A percentile compares a stretch with the other conserved stretches of the same genome.
Evolutionary conservation across 441 rosid species (phyloP).

Genomic region (Daphne laureola): DNA sequence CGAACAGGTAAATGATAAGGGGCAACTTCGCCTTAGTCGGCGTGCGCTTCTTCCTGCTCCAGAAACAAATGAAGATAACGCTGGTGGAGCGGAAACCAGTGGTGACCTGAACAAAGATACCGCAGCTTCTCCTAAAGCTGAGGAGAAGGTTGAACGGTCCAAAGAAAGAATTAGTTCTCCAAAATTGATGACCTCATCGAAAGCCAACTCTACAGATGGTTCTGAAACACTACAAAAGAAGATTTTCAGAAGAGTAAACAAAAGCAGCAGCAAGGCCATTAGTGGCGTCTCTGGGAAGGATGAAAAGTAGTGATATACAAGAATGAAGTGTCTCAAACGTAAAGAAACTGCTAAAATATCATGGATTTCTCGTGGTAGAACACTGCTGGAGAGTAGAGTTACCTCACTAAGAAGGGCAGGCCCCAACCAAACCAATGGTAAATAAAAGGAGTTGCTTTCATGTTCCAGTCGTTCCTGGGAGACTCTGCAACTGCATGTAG

Average conservation of each 20-base stretch:
- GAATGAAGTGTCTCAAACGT: constrained; percentile 68
- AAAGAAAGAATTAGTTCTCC: constrained; percentile 18
- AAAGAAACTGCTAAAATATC: constrained; percentile 7
- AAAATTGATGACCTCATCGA: constrained; percentile 27
- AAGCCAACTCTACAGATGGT: constrained; percentile 30
- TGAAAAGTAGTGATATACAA: constrained; percentile 42
- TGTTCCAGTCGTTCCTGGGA: not conserved
- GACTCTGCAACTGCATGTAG: too few relatives aligned
- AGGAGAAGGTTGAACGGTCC: constrained; percentile 29
- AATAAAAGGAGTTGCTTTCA: too few relatives aligned
- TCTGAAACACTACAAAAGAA: constrained; percentile 41
- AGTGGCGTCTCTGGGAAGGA: constrained; percentile 33
- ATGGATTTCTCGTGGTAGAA: constrained; percentile 10
- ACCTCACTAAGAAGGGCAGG: constrained; percentile 13
- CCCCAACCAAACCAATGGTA: not conserved
- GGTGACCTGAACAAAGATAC: constrained; percentile 23
- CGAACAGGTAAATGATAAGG: constrained; percentile 81
- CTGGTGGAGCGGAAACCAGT: constrained; percentile 29
- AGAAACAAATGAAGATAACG: constrained; percentile 40
- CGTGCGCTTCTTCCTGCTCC: constrained; percentile 85
- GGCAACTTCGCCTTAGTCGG: constrained; percentile 95
- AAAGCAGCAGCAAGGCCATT: constrained; percentile 10
- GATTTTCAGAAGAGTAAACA: constrained; percentile 36
- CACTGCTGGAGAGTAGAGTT: constrained; percentile 16
- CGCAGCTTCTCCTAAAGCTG: constrained; percentile 20